These are phyloP conservation scores for Truncatella angustata DNA, from an alignment of 2,329 filamentous ascomycete species.

Conservation along the genomic window DNA sequence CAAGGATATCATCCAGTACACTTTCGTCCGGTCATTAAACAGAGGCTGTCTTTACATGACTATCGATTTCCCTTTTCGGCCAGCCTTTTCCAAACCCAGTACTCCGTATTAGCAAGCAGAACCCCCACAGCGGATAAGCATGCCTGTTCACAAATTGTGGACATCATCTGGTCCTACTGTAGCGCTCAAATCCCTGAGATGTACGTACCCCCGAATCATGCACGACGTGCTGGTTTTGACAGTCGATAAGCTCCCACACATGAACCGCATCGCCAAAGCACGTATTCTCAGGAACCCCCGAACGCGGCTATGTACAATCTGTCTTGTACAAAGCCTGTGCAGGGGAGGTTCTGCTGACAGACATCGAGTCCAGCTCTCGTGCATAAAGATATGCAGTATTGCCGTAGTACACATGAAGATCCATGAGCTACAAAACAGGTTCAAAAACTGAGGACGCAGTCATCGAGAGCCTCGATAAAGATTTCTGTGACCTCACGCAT, in stretches of 20 bases:
- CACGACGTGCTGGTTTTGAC: background rate
- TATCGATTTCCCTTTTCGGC: conserved; percentile 4
- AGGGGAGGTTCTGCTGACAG: background rate
- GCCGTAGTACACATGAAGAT: conserved; percentile 1
- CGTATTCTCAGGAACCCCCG: background rate
- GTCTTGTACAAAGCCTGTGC: background rate
- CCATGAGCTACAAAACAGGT: background rate
- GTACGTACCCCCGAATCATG: conserved; percentile 1
- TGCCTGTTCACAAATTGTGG: background rate
- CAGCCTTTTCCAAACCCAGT: background rate
- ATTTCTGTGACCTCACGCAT: background rate
- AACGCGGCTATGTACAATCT: background rate
- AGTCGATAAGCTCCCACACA: too few relatives aligned
- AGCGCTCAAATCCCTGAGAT: background rate
- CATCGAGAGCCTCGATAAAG: background rate
- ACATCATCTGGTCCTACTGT: background rate
- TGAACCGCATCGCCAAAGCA: too few relatives aligned
- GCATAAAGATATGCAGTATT: conserved; percentile 5
- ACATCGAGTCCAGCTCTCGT: background rate
- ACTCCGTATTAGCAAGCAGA: background rate
- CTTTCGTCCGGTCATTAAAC: background rate
- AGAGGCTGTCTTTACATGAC: background rate
- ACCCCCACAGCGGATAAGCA: background rate
- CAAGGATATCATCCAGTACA: background rate
- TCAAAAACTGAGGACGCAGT: background rate